Evolutionary conservation across 2,329 filamentous ascomycete genomes (phyloP), one percentile per base, ranked within the genome.

Genomic region (Phialocephala subalpina): DNA sequence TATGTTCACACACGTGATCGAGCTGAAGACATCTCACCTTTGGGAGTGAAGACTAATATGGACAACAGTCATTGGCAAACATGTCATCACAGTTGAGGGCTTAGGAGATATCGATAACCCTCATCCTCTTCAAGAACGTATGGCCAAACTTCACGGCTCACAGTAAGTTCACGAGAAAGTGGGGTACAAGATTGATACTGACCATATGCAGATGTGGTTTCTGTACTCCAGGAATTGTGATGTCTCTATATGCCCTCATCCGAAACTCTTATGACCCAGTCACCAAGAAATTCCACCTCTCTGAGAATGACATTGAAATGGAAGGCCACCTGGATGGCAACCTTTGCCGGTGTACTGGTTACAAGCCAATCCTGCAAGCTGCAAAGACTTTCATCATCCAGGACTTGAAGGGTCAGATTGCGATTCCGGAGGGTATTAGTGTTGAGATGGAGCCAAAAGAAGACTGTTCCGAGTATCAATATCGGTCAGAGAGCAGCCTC

Each of bases 171-270:
- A 55, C 36, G 16, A 57, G 47, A 52, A 29, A 29, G 29, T 14
- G 2, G 7, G 42, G 18, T 36, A 40, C 14, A 11, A 14, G 11
- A n/a, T 27, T 60, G 11, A 35, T 57, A 22, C 52, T 58, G 27
- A 45, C n/a, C n/a, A 3, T 58, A 0, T 25, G 8, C 49, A 72
- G 71, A 69, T 73, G 72, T 58, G 71, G 72, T 11, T 98, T 98
- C 80, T 98, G 95, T 76, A 98, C 95, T 0, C 95, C 95, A 9
- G 95, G 95, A 2, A 97, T 98, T 74, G 94, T 97, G 69, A 97
- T 98, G 92, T 97, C 94, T 77, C 80, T 97, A 67, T 98, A 98
- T 78, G 95, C 95, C 1, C 83, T 97, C 55, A 84, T 98, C 36
- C 87, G 95, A 65, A 97, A 97, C 75, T 92, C 93, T 68, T 84